Conservation (phyloP, 2,329 filamentous ascomycete genomes). For the Fusarium coicis region DNA sequence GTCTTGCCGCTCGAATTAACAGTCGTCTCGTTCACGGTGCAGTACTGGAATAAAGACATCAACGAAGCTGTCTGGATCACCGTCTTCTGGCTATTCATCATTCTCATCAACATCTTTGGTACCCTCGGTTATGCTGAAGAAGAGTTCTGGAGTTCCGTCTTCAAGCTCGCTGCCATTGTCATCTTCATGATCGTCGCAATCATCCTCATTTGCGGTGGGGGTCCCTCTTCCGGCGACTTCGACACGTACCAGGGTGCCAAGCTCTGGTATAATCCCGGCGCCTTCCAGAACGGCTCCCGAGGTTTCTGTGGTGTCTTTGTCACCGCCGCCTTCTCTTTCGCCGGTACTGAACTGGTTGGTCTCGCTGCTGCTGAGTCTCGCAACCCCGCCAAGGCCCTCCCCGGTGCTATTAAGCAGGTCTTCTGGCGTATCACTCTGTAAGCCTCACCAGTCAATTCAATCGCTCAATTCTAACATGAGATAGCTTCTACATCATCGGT, state of each 20-base stretch:
- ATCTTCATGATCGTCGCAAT: slow-evolving; percentile 72
- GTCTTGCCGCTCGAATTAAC: slow-evolving; percentile 63
- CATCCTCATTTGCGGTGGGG: slow-evolving; percentile 67
- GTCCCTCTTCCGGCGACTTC: slow-evolving; percentile 57
- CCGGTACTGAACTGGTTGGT: slow-evolving; percentile 75
- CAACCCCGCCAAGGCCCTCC: slow-evolving; percentile 76
- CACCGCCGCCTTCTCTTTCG: slow-evolving; percentile 75
- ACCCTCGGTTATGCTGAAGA: slow-evolving; percentile 65
- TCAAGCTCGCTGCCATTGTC: slow-evolving; percentile 67
- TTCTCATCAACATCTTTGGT: slow-evolving; percentile 65
- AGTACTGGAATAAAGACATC: slow-evolving; percentile 61
- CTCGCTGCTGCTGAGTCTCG: slow-evolving; percentile 75
- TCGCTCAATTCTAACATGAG: slow-evolving; percentile 6
- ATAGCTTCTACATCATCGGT: slow-evolving; percentile 58
- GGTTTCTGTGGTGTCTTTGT: slow-evolving; percentile 77
- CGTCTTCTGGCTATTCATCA: slow-evolving; percentile 61
- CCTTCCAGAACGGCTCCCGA: slow-evolving; percentile 76
- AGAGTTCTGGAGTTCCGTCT: slow-evolving; percentile 64
- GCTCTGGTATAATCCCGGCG: slow-evolving; percentile 51
- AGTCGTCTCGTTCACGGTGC: slow-evolving; percentile 61
- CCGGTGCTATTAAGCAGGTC: slow-evolving; percentile 82
- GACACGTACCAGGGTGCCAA: slow-evolving; percentile 56
- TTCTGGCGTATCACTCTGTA: slow-evolving; percentile 63
- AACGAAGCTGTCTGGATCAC: slow-evolving; percentile 64
- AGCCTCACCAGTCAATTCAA: neutral